These are phyloP conservation scores for Bipolaris bicolor DNA, from an alignment of 2,329 filamentous ascomycete genomes.

Conservation along the genomic window DNA sequence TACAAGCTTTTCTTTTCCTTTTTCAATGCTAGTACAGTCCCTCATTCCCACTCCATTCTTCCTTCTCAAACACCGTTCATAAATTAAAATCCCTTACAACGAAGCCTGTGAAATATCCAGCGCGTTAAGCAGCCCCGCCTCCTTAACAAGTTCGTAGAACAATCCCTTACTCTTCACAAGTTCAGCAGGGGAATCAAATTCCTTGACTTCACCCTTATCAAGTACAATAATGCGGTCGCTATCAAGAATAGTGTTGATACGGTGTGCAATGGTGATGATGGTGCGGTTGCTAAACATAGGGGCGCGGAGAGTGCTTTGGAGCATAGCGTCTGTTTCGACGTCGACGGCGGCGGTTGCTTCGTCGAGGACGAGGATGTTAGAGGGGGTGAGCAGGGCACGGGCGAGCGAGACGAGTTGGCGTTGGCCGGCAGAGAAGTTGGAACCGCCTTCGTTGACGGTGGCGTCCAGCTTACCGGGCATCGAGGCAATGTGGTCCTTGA, in stretches of 20 bases:
- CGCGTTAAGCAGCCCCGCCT: slow-evolving; percentile 72
- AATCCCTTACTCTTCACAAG: slow-evolving; percentile 77
- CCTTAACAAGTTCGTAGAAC: slow-evolving; percentile 90
- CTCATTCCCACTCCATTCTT: no score
- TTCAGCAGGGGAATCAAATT: slow-evolving; percentile 86
- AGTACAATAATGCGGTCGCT: slow-evolving; percentile 91
- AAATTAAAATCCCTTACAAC: neutral
- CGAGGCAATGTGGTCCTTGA: slow-evolving; percentile 84
- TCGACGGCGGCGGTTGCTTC: slow-evolving; percentile 87
- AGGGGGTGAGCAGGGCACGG: slow-evolving; percentile 89
- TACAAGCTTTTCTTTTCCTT: no score
- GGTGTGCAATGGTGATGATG: slow-evolving; percentile 97
- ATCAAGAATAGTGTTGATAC: slow-evolving; percentile 95
- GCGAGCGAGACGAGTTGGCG: slow-evolving; percentile 92
- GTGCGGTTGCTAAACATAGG: slow-evolving; percentile 84
- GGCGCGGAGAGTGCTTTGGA: slow-evolving; percentile 68
- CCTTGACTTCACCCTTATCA: slow-evolving; percentile 85
- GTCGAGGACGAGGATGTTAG: slow-evolving; percentile 95
- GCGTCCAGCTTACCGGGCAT: slow-evolving; percentile 93
- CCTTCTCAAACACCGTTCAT: neutral
- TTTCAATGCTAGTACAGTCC: no score
- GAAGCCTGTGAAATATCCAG: slow-evolving; percentile 16
- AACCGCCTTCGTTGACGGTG: slow-evolving; percentile 91
- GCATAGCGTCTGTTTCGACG: slow-evolving; percentile 69
- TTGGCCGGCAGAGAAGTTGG: slow-evolving; percentile 94